A percentile compares a stretch with the other conserved stretches of the same genome.
phyloP scores from a whole-genome alignment of 768 basidiomycete species.

The Tremella yokohamensis region DNA sequence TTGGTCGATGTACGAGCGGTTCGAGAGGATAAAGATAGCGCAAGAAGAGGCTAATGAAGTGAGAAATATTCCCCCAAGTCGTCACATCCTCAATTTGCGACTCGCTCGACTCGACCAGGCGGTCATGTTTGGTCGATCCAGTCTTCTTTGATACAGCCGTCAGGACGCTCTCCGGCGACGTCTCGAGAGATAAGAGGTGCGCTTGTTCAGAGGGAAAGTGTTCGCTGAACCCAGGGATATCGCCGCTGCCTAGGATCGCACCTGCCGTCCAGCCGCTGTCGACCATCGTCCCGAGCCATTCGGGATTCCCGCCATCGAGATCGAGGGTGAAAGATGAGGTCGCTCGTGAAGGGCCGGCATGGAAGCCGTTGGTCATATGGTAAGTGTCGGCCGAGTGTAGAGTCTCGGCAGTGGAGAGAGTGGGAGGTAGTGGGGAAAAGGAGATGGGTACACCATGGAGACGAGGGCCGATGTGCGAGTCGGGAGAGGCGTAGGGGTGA shows the following conservation, averaged over 20 bases:
- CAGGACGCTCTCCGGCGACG: conserved; percentile 19
- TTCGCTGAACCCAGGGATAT: background rate
- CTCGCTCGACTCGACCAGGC: conserved; percentile 15
- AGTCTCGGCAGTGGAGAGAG: background rate
- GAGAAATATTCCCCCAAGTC: conserved; percentile 37
- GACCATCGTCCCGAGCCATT: conserved; percentile 27
- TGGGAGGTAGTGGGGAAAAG: background rate
- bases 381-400: background rate
- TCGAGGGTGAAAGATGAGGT: conserved; percentile 11
- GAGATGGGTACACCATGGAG: background rate
- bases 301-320: conserved; percentile 2
- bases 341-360: background rate
- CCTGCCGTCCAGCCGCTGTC: conserved; percentile 10
- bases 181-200: conserved; percentile 33
- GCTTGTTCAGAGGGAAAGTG: conserved; percentile 35
- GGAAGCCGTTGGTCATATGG: background rate
- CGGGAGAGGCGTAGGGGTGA: background rate
- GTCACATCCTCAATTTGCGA: conserved; percentile 41
- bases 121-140: background rate
- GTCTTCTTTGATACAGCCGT: background rate
- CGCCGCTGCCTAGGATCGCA: background rate
- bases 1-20: conserved; percentile 43
- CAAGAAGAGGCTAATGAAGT: conserved; percentile 40
- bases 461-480: background rate
- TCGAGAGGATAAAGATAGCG: conserved; percentile 39